Evolutionary conservation across 2,329 filamentous ascomycete genomes (phyloP).

Genomic region (Penicillium sp.): DNA sequence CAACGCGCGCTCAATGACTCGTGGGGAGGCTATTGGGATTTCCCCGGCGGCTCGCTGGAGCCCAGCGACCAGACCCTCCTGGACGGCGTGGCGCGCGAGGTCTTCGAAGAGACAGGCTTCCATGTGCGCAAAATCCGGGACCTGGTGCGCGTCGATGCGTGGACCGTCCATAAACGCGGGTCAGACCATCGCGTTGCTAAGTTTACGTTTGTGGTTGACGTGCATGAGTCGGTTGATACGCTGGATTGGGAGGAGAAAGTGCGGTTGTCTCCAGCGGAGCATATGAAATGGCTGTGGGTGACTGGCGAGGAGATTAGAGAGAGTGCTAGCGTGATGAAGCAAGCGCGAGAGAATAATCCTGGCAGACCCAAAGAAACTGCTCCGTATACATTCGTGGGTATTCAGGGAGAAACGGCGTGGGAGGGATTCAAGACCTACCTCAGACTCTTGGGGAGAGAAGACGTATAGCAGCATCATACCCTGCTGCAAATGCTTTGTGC

Average conservation of each 20-base stretch:
- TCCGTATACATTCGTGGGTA: slow-evolving; percentile 20
- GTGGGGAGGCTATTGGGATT: slow-evolving; percentile 45
- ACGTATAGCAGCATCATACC: too few relatives aligned
- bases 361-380: neutral
- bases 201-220: slow-evolving; percentile 37
- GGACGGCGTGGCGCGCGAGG: slow-evolving; percentile 47
- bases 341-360: neutral
- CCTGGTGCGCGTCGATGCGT: slow-evolving; percentile 34
- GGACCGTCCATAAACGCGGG: slow-evolving; percentile 14
- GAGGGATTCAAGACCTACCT: slow-evolving; percentile 9
- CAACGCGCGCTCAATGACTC: slow-evolving; percentile 41
- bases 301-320: slow-evolving; percentile 30
- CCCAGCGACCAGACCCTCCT: slow-evolving; percentile 44
- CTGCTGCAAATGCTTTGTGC: too few relatives aligned
- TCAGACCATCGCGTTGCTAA: slow-evolving; percentile 23
- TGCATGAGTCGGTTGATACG: slow-evolving; percentile 20
- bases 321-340: slow-evolving; percentile 14
- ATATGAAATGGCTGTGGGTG: slow-evolving; percentile 36
- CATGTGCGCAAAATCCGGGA: slow-evolving; percentile 40
- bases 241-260: slow-evolving; percentile 22
- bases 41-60: slow-evolving; percentile 50
- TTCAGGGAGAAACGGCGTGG: slow-evolving; percentile 20
- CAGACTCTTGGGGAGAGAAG: neutral
- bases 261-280: slow-evolving; percentile 30
- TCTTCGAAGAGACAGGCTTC: slow-evolving; percentile 52